Conservation (phyloP, 495 filamentous ascomycete species). For the Trichoderma asperelloides region DNA sequence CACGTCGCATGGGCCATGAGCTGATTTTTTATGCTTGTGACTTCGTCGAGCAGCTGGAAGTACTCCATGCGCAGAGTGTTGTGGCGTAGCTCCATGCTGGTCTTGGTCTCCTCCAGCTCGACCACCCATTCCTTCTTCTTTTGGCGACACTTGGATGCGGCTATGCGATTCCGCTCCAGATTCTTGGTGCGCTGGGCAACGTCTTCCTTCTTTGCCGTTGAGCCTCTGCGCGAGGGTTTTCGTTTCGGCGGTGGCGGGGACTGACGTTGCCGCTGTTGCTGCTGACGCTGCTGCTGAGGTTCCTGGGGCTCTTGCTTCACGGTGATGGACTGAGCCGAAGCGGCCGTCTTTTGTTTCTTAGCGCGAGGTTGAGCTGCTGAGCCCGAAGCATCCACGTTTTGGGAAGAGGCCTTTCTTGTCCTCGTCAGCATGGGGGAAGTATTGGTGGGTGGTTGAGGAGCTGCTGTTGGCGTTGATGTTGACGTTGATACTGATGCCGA, state of each 20-base stretch:
- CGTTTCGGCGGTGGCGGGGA: not conserved
- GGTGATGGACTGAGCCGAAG: not conserved
- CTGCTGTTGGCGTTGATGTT: not conserved
- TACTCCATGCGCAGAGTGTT: slow-evolving; percentile 29
- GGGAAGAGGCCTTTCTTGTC: not conserved
- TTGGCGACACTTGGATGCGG: slow-evolving; percentile 77
- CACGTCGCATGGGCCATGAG: slow-evolving; percentile 53
- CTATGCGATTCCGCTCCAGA: slow-evolving; percentile 73
- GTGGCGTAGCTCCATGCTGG: slow-evolving; percentile 29
- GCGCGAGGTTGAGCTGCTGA: not conserved
- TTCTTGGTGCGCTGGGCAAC: slow-evolving; percentile 37
- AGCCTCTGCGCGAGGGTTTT: not conserved
- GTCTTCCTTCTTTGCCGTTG: slow-evolving; percentile 14
- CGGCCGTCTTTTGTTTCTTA: not conserved
- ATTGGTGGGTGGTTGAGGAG: not conserved
- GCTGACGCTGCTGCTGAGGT: not conserved
- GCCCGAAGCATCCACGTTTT: not conserved
- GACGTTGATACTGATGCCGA: not conserved
- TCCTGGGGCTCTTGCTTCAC: not conserved
- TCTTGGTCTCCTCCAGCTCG: slow-evolving; percentile 44
- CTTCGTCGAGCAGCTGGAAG: slow-evolving; percentile 34
- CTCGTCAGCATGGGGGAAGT: not conserved
- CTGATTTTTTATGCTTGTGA: slow-evolving; percentile 46
- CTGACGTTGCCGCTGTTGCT: too few species aligned
- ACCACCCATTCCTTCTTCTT: slow-evolving; percentile 75